These are phyloP conservation scores for Apiosordaria backusii DNA, from an alignment of 495 filamentous ascomycete species.

Conservation along the genomic window DNA sequence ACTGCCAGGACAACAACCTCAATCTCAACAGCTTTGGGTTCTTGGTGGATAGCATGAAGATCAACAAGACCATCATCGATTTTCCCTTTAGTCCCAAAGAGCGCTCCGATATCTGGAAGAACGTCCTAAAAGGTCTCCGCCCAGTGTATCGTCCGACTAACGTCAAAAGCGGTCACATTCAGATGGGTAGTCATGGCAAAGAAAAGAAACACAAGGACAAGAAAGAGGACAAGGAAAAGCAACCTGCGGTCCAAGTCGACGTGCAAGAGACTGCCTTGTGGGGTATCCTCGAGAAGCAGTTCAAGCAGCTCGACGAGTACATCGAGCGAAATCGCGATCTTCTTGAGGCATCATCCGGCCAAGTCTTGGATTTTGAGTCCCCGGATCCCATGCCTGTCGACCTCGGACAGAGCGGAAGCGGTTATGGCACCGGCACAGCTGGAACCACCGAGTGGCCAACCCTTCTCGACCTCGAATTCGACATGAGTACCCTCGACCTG, in stretches of 20 bases:
- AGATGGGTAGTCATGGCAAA: slow-evolving; percentile 5
- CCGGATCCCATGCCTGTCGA: slow-evolving; percentile 2
- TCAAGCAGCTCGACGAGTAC: slow-evolving; percentile 22
- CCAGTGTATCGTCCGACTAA: not conserved
- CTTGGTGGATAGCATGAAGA: slow-evolving; percentile 29
- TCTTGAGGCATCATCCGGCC: slow-evolving; percentile 22
- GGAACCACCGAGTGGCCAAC: slow-evolving; percentile 8
- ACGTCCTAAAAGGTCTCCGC: slow-evolving; percentile 22
- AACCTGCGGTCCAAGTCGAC: slow-evolving; percentile 4
- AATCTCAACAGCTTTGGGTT: slow-evolving; percentile 37
- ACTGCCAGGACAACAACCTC: slow-evolving; percentile 44
- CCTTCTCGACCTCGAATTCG: slow-evolving; percentile 8
- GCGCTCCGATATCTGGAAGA: slow-evolving; percentile 26
- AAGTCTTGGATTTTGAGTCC: slow-evolving; percentile 19
- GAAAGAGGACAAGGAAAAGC: slow-evolving; percentile 4
- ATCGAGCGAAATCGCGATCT: slow-evolving; percentile 22
- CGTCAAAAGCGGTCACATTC: not conserved
- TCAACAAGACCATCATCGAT: slow-evolving; percentile 26
- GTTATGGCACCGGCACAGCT: not conserved
- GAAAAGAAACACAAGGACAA: slow-evolving; percentile 8
- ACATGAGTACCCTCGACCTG: not conserved
- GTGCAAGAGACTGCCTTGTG: slow-evolving; percentile 17
- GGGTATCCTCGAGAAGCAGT: slow-evolving; percentile 11
- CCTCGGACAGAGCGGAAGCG: not conserved
- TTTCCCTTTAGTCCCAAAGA: slow-evolving; percentile 26